phyloP scores from a whole-genome alignment of 2,329 filamentous ascomycete genomes.

The Trichothecium sympodiale region DNA sequence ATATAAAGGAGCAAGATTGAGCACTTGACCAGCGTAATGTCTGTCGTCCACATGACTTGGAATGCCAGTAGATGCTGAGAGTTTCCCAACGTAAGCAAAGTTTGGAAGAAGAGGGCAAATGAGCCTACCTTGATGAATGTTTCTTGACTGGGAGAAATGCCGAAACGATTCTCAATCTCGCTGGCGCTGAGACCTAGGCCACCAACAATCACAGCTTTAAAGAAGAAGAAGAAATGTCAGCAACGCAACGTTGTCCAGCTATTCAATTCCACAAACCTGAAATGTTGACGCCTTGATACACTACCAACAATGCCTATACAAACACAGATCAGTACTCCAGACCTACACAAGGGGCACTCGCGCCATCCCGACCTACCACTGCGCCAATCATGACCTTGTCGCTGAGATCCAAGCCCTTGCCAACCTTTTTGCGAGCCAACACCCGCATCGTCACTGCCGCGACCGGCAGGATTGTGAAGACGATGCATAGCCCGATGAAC shows the following conservation, averaged over 20 bases:
- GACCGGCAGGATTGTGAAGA: slow-evolving; percentile 11
- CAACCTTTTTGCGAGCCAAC: slow-evolving; percentile 11
- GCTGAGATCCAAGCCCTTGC: slow-evolving; percentile 12
- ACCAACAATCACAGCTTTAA: no score
- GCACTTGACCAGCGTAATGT: slow-evolving; percentile 16
- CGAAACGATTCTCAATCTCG: no score
- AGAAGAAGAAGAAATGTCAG: no score
- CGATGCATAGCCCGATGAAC: slow-evolving; percentile 1
- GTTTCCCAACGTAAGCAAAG: slow-evolving; percentile 1
- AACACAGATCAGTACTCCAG: no score
- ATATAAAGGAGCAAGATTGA: slow-evolving; percentile 18
- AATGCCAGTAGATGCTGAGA: slow-evolving; percentile 11
- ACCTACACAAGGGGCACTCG: no score
- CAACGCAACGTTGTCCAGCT: no score
- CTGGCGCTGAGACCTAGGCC: no score
- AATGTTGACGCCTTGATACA: no score
- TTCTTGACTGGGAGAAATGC: no score
- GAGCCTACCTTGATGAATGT: neutral
- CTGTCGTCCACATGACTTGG: slow-evolving; percentile 19
- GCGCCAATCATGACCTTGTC: slow-evolving; percentile 13
- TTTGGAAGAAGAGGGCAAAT: slow-evolving; percentile 2
- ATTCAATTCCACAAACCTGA: no score
- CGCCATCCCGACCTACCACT: neutral
- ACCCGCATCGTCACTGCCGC: slow-evolving; percentile 11
- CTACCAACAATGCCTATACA: no score